Percentiles rank a stretch among this genome's conserved stretches.
These are phyloP conservation scores for Yamadazyma endophytica DNA, from an alignment of 805 yeast species.

Conservation along the genomic window DNA sequence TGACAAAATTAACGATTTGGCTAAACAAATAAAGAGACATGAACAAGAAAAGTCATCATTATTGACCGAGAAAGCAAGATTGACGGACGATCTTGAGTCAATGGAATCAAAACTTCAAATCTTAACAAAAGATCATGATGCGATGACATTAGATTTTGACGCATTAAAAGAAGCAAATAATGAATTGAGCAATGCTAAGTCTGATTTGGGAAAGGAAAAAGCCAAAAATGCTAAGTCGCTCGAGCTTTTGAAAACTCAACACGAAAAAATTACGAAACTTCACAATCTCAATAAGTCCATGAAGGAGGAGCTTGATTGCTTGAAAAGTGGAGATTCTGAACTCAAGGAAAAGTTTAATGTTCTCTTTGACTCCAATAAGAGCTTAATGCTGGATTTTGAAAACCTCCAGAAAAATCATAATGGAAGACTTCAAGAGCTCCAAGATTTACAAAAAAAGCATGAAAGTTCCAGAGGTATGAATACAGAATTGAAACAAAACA, in stretches of 20 bases:
- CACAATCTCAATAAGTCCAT: constrained; percentile 22
- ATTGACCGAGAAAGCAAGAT: constrained; percentile 6
- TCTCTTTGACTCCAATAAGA: too few relatives aligned
- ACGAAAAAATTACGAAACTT: constrained; percentile 24
- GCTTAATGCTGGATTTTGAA: background rate
- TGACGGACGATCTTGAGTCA: constrained; percentile 4
- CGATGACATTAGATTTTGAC: constrained; percentile 5
- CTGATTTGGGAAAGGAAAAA: constrained; percentile 9
- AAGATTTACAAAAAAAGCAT: too few relatives aligned
- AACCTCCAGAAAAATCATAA: constrained; percentile 3
- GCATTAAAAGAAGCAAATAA: constrained; percentile 4
- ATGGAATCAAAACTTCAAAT: constrained; percentile 2
- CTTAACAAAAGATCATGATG: constrained; percentile 5
- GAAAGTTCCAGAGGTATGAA: too few relatives aligned
- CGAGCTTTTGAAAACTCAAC: constrained; percentile 9
- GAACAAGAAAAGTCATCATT: constrained; percentile 16
- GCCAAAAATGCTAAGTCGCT: constrained; percentile 10
- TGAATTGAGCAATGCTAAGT: constrained; percentile 3
- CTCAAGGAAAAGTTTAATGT: constrained; percentile 3
- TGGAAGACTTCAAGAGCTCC: constrained; percentile 3
- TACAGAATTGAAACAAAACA: constrained; percentile 6
- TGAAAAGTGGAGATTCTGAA: constrained; percentile 2
- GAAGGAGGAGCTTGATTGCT: constrained; percentile 5
- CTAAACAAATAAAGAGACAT: constrained; percentile 22
- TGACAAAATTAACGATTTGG: constrained; percentile 14